Conservation (phyloP, 2,329 filamentous ascomycete species). For the Epichloe brachyelytri region DNA sequence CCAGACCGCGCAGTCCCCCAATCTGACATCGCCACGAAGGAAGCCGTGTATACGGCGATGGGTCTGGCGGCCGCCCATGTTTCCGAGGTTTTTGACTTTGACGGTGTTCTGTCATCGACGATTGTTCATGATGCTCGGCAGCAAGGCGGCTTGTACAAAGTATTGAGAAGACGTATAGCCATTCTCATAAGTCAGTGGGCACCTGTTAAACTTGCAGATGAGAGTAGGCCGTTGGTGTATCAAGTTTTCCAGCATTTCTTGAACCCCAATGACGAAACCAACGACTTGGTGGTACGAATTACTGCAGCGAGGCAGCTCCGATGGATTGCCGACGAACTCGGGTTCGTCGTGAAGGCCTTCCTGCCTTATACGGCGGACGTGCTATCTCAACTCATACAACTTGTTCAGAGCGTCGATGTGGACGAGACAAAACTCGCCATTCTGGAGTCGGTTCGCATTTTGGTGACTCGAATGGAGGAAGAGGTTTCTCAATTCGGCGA, state of each 20-base stretch:
- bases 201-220: slow-evolving; percentile 56
- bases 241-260: slow-evolving; percentile 83
- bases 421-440: slow-evolving; percentile 86
- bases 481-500: slow-evolving; percentile 58
- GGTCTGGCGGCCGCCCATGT: slow-evolving; percentile 72
- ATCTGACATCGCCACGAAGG: slow-evolving; percentile 67
- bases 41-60: slow-evolving; percentile 89
- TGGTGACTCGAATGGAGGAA: slow-evolving; percentile 71
- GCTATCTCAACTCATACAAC: slow-evolving; percentile 56
- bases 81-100: slow-evolving; percentile 66
- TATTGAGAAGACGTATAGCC: slow-evolving; percentile 75
- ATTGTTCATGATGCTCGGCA: slow-evolving; percentile 67
- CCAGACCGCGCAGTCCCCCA: slow-evolving; percentile 54
- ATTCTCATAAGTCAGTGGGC: slow-evolving; percentile 89
- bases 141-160: slow-evolving; percentile 50
- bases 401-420: slow-evolving; percentile 69
- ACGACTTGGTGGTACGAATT: slow-evolving; percentile 84
- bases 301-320: slow-evolving; percentile 80
- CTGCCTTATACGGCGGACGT: slow-evolving; percentile 64
- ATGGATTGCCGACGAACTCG: slow-evolving; percentile 70
- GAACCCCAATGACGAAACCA: slow-evolving; percentile 60
- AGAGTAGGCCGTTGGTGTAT: slow-evolving; percentile 63
- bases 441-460: slow-evolving; percentile 69
- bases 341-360: slow-evolving; percentile 63
- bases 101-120: slow-evolving; percentile 60